Base-by-base conservation (phyloP, 1,284 basidiomycete species). In the Vanrija sp. region DNA sequence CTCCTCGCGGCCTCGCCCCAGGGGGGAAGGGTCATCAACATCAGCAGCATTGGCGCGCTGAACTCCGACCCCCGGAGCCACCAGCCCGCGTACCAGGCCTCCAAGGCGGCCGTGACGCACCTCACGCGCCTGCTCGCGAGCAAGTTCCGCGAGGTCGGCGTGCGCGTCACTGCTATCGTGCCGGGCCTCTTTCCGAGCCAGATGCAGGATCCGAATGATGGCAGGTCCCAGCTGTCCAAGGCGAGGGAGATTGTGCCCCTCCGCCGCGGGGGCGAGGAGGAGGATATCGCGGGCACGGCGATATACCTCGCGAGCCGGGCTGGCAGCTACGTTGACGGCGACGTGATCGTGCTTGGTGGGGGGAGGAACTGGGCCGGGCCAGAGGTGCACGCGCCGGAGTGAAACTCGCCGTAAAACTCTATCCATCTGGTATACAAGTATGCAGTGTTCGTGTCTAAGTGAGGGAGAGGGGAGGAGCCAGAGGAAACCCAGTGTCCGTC, bases 31-130 rank as follows among this genome's bases (percentile, higher is more conserved):
- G 57, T 65, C 42, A 65, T 65, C 47, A 65, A 65, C 53, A 59
- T 65, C 35, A 59, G 61, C 1, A 59, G 57, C 3, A 65, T 65
- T 25, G 63, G 61, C 14, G 56, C 59, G 14, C 56, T 44, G 35
- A 65, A 63, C 61, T 54, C 59, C n/a, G 63, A 65, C 45, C 63
- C 63, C 5, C 49, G 45, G 19, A 49, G 51, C n/a, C 47, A 49
- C 49, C 63, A 65, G 42, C 63, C 63, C 10, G 65, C 63, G 6
- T 73, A 73, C 57, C 70, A 71, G 38, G 59, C 64, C 4, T 72
- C 71, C 12, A 76, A 76, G 56, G 66, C 72, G 1, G 74, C 74
- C 3, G 56, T 70, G 23, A 75, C 74, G 47, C 73, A 75, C 41
- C 56, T 71, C 47, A 68, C 63, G n/a, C 48, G 61, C 12, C 22